Base-by-base conservation (phyloP, 306 rosid genomes). In the Crotalaria pallida region DNA sequence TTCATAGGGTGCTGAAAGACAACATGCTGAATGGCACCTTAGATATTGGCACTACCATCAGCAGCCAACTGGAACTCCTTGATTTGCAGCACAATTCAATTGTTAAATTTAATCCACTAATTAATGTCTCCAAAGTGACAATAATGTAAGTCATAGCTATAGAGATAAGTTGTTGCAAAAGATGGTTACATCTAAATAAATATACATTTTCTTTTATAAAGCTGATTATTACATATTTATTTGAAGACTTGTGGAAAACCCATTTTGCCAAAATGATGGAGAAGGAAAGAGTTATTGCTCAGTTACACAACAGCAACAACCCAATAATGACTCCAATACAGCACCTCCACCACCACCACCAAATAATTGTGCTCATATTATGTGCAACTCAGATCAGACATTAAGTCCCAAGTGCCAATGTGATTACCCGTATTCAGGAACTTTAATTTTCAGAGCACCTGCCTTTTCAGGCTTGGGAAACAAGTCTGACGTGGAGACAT, bases 331-430 rank as follows among this genome's bases (percentile, higher is more conserved):
- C 79, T 3, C 81, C 11, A 77, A 81, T 40, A 18, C 52, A n/a
- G n/a, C n/a, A 36, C 80, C 87, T 0, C 66, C 52, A 27, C 31
- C 31, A 31, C 80, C 86, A 0, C 67, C 51, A 9, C 23, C n/a
- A 5, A 72, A 69, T 29, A 74, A 76, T 75, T 92, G 95, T 67
- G 22, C 3, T n/a, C 71, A 59, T 12, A 31, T 15, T 61, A 9
- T 22, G 4, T 92, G 98, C 78, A 47, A n/a, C 65, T 4, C 31
- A 3, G 44, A 65, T 40, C 77, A 70, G 76, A 77, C 41, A 75
- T 43, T 58, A n/a, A 89, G 88, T 78, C 98, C 95, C 19, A 86
- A 73, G 11, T 92, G 98, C 77, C 72, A 4, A 71, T 92, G 98
- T 65, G 80, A 86, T 58, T 82, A 84, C 67, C 89, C 98, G 63